Conservation (phyloP, 1,139 yeast genomes). For the Spencermartinsiella ligniputridi region DNA sequence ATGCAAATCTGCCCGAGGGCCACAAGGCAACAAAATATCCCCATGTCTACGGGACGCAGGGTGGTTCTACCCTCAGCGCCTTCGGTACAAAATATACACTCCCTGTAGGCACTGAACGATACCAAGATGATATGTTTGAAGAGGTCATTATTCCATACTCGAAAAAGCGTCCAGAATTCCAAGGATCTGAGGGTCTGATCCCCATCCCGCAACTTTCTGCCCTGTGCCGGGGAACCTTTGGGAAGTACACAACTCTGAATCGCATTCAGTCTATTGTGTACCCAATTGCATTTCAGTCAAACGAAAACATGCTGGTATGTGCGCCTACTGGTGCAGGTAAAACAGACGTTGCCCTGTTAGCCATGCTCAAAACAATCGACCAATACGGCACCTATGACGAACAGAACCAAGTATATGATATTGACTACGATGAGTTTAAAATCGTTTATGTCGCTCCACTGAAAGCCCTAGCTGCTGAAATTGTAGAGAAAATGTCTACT, state of each 20-base stretch:
- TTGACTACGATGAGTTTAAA: slow-evolving; percentile 79
- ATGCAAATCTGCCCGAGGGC: neutral
- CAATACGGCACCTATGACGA: slow-evolving; percentile 49
- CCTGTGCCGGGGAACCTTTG: slow-evolving; percentile 80
- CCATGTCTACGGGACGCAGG: slow-evolving; percentile 71
- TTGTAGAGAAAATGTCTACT: slow-evolving; percentile 81
- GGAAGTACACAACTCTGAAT: slow-evolving; percentile 70
- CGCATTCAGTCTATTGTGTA: slow-evolving; percentile 88
- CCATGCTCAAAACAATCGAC: slow-evolving; percentile 77
- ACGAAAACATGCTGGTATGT: slow-evolving; percentile 94
- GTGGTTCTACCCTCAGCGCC: slow-evolving; percentile 61
- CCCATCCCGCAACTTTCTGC: slow-evolving; percentile 61
- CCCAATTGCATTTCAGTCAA: slow-evolving; percentile 88
- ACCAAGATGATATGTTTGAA: slow-evolving; percentile 56
- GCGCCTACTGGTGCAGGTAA: slow-evolving; percentile 99
- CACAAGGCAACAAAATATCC: slow-evolving; percentile 47
- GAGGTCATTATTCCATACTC: slow-evolving; percentile 82
- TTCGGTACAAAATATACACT: slow-evolving; percentile 76
- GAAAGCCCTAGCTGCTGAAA: slow-evolving; percentile 95
- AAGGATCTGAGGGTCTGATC: slow-evolving; percentile 54
- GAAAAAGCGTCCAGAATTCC: slow-evolving; percentile 41
- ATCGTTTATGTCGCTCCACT: slow-evolving; percentile 94
- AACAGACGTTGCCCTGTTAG: slow-evolving; percentile 88
- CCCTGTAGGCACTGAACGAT: slow-evolving; percentile 78
- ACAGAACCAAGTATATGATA: slow-evolving; percentile 53